Evolutionary conservation across 768 basidiomycete genomes (phyloP).

Genomic region (Trametes coccinea): DNA sequence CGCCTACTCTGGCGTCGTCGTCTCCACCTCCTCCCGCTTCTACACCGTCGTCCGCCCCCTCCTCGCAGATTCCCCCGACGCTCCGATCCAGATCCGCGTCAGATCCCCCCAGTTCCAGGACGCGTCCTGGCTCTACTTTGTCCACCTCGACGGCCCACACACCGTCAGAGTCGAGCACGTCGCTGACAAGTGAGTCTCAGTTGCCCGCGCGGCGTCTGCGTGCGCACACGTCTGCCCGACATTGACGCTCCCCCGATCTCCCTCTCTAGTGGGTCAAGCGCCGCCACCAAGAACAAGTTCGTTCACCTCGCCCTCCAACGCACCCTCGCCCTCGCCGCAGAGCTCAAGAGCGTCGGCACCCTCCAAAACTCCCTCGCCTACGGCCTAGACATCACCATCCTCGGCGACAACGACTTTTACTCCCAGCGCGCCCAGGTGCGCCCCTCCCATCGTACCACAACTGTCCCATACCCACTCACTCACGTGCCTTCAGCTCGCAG

Average conservation of each 20-base stretch:
- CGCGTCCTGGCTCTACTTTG: slow-evolving; percentile 74
- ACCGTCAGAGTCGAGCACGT: slow-evolving; percentile 32
- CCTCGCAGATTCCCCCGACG: background rate
- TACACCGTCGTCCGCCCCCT: slow-evolving; percentile 65
- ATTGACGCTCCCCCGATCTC: slow-evolving; percentile 15
- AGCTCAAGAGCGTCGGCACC: slow-evolving; percentile 49
- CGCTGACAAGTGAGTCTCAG: slow-evolving; percentile 21
- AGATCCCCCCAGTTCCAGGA: slow-evolving; percentile 89
- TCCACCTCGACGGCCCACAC: slow-evolving; percentile 40
- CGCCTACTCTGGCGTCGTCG: slow-evolving; percentile 79
- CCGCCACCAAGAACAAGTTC: slow-evolving; percentile 78
- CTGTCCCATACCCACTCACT: background rate
- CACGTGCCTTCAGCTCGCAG: slow-evolving; percentile 53
- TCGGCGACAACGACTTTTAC: slow-evolving; percentile 97
- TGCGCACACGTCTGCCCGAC: background rate
- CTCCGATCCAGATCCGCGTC: slow-evolving; percentile 58
- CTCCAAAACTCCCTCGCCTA: slow-evolving; percentile 44
- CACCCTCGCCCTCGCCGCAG: slow-evolving; percentile 66
- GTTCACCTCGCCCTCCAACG: slow-evolving; percentile 86
- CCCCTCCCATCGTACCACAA: background rate
- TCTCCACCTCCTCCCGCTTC: slow-evolving; percentile 93
- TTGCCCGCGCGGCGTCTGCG: background rate
- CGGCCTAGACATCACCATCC: slow-evolving; percentile 77
- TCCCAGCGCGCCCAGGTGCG: slow-evolving; percentile 86
- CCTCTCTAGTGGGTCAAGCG: slow-evolving; percentile 7